Base-by-base conservation (phyloP, 345 rosid species). In the Dimocarpus longan region DNA sequence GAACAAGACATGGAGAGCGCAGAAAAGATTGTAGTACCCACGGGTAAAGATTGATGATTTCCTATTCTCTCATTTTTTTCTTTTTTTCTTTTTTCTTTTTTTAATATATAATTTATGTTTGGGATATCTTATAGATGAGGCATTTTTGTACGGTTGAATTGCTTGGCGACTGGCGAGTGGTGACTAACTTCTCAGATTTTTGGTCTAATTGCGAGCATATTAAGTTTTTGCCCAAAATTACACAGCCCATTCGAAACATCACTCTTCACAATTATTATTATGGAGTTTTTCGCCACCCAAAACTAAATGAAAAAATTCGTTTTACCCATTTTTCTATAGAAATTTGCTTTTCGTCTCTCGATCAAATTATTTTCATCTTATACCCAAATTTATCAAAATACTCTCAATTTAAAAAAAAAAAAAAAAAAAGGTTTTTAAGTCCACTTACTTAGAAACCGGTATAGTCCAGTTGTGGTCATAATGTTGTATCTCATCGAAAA, bases 1-100 rank as follows among this genome's bases (percentile, higher is more conserved):
- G 97, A 68, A 87, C 74, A 66, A 88, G 40, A 78, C 93, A 88
- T 79, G 98, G 95, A 12, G 98, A 92, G 90, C 89, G 68, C 79
- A 91, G 92, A 81, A 91, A 74, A 26, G 91, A 84, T 68, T 93
- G 98, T 81, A 78, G 89, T 8, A 9, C 79, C 62, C 95, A 88
- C 77, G 19, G 76, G 71, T 84, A 79, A 79, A 79, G 80, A 62
- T 72, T 79, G 48, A n/a, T 32, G 28, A 22, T 9, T 59, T 7
- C 8, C 11, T 52, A 68, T 64, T 46, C n/a, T 46, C 44, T 52
- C 40, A 32, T 26, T 0, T 46, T 0, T 3, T 71, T 76, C 79
- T 70, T 66, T 69, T 5, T 28, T 70, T 48, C 8, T 19, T 60
- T 40, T 18, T 67, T 62, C 28, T 1, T 26, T 26, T 1, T 26